phyloP scores from a whole-genome alignment of 83 land plant species.

The Isoetes engelmannii region DNA sequence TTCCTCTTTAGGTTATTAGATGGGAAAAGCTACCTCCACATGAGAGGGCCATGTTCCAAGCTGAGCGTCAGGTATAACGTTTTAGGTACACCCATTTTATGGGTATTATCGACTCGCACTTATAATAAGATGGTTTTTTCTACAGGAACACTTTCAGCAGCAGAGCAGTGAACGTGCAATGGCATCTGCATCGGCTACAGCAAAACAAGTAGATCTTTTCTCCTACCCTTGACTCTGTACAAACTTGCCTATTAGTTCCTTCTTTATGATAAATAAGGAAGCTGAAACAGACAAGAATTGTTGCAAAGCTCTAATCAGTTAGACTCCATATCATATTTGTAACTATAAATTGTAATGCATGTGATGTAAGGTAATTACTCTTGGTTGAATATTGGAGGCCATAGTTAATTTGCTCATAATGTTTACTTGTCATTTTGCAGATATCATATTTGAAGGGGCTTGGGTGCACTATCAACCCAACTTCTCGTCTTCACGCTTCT shows the following conservation, averaged over 20 bases:
- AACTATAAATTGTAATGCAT: not conserved
- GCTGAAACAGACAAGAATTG: not conserved
- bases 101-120: not conserved
- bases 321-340: not conserved
- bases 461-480: conserved; percentile 75
- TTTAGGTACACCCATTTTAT: not conserved
- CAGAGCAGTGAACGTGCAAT: conserved; percentile 62
- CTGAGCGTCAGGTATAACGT: conserved; percentile 35
- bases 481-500: conserved; percentile 93
- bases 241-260: conserved; percentile 4
- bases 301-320: not conserved
- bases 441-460: conserved; percentile 59
- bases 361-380: not conserved
- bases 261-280: not conserved
- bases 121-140: not conserved
- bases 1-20: conserved; percentile 18
- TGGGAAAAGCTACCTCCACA: conserved; percentile 36
- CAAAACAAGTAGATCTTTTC: conserved; percentile 59
- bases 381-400: not conserved
- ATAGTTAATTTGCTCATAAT: not conserved
- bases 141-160: conserved; percentile 87
- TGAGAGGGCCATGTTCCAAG: conserved; percentile 28
- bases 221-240: not conserved
- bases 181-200: conserved; percentile 61
- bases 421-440: conserved; percentile 28